Evolutionary conservation across 73 alveolate species (phyloP).

Genomic region (Blepharisma japonicum): DNA sequence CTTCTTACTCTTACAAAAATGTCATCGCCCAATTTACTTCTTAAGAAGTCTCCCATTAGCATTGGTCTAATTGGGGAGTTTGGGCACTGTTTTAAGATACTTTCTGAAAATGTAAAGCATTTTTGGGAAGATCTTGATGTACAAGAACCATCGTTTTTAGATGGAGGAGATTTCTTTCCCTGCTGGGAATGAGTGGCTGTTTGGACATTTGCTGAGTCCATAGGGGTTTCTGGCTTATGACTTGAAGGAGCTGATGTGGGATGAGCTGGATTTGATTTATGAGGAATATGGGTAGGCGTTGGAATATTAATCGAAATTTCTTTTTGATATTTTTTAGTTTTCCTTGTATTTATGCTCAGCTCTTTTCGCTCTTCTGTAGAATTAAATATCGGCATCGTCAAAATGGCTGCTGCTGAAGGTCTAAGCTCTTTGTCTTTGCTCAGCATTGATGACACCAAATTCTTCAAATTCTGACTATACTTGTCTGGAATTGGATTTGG

Average conservation of each 20-base stretch:
- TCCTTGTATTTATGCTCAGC: background rate
- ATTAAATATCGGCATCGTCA: background rate
- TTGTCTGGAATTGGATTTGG: conserved; percentile 44
- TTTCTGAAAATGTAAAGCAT: conserved; percentile 14
- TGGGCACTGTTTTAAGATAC: conserved; percentile 16
- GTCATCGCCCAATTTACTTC: conserved; percentile 9
- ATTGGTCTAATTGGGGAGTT: conserved; percentile 16
- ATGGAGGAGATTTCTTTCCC: background rate
- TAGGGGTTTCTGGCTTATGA: background rate
- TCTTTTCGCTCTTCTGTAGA: conserved; percentile 8
- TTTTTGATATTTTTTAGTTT: background rate
- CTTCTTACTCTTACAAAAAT: background rate
- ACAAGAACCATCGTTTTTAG: background rate
- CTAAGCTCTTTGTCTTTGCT: background rate
- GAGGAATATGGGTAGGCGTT: conserved; percentile 4
- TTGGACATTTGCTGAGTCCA: background rate
- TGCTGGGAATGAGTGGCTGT: background rate
- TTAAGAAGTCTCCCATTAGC: conserved; percentile 25
- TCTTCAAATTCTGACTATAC: background rate
- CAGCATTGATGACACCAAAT: background rate
- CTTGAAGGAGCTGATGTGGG: conserved; percentile 5
- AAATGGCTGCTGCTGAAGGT: background rate
- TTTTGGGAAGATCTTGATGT: background rate
- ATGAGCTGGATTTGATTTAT: background rate
- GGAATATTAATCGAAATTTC: conserved; percentile 22